phyloP scores from a whole-genome alignment of 441 rosid genomes.

The Melastoma candidum region DNA sequence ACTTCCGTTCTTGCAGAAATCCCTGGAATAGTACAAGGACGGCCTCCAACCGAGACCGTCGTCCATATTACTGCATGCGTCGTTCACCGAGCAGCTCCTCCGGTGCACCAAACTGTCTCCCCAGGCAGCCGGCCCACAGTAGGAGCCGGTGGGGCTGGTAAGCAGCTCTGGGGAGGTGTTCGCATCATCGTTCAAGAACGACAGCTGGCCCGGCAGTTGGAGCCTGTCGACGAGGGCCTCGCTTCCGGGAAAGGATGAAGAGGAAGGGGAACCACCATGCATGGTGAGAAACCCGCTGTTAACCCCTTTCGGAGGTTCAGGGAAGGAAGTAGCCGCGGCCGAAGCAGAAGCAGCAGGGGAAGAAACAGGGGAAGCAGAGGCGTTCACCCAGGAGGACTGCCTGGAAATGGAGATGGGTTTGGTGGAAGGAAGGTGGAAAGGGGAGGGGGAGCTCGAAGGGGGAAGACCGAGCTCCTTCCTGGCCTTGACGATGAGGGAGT shows the following conservation, averaged over 20 bases:
- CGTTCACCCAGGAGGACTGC: slow-evolving; percentile 13
- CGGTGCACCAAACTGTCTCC: slow-evolving; percentile 45
- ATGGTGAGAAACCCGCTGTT: slow-evolving; percentile 6
- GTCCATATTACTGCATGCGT: slow-evolving; percentile 49
- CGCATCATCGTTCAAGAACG: slow-evolving; percentile 47
- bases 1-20: slow-evolving; percentile 77
- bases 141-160: slow-evolving; percentile 19
- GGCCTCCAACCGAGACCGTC: slow-evolving; percentile 88
- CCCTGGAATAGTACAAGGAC: slow-evolving; percentile 75
- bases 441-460: slow-evolving; percentile 30
- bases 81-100: slow-evolving; percentile 59
- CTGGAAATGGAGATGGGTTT: slow-evolving; percentile 23
- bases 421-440: slow-evolving; percentile 27
- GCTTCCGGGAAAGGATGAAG: slow-evolving; percentile 45
- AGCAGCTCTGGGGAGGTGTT: slow-evolving; percentile 16
- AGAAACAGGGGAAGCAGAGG: slow-evolving; percentile 15
- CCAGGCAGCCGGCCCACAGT: slow-evolving; percentile 13
- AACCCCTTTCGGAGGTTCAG: slow-evolving; percentile 29
- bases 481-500: slow-evolving; percentile 57
- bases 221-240: slow-evolving; percentile 40
- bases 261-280: slow-evolving; percentile 26
- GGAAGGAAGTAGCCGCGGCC: background rate
- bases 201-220: slow-evolving; percentile 51
- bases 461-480: slow-evolving; percentile 58
- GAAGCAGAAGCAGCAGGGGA: slow-evolving; percentile 13